Evolutionary conservation across 202 grass and related monocot species (phyloP).

Genomic region (Sporobolus alterniflorus): DNA sequence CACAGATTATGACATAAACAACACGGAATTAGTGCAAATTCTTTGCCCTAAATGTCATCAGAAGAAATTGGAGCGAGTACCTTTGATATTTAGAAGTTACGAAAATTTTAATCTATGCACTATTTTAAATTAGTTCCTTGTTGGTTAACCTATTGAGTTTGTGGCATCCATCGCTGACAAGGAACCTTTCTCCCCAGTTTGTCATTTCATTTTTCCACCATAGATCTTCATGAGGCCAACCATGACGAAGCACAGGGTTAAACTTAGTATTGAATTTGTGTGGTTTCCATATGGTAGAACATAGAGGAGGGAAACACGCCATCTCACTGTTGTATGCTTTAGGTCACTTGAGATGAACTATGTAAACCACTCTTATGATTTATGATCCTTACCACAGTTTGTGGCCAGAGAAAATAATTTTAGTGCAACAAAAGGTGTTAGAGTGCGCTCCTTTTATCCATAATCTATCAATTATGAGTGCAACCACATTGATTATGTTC

Average conservation of each 20-base stretch:
- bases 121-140: background rate
- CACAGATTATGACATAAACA: background rate
- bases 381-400: too few species aligned
- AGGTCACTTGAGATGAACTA: constrained; percentile 5
- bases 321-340: background rate
- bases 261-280: constrained; percentile 11
- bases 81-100: background rate
- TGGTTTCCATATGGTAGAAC: background rate
- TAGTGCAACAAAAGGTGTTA: too few species aligned
- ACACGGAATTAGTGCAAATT: background rate
- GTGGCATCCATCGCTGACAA: constrained; percentile 4
- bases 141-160: background rate
- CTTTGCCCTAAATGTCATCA: background rate
- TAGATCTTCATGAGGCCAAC: background rate
- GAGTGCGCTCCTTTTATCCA: too few species aligned
- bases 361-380: background rate
- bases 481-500: too few species aligned
- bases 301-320: background rate
- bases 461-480: too few species aligned
- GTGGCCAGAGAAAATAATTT: too few species aligned
- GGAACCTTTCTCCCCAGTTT: background rate
- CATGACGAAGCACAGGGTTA: constrained; percentile 2
- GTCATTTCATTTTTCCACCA: background rate
- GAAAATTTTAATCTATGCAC: background rate
- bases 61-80: background rate